Evolutionary conservation across 1,284 basidiomycete genomes (phyloP), one percentile per base, ranked within the genome.

Genomic region (Sporisorium graminicola): DNA sequence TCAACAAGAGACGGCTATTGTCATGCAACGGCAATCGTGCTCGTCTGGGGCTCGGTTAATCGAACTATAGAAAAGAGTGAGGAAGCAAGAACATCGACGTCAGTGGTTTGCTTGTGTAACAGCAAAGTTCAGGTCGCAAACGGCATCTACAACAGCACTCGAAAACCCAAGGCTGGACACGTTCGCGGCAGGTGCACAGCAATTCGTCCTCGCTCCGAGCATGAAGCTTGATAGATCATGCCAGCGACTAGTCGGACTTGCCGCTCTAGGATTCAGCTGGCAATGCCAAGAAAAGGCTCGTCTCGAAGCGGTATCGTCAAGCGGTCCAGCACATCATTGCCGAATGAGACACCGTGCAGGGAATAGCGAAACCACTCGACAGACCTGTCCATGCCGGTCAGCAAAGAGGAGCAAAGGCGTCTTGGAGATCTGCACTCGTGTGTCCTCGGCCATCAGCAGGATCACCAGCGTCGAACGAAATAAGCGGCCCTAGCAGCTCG

Each of bases 1-100:
- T 20, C 18, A 51, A 31, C n/a, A 8, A 26, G 54, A 26, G 46
- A 58, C 56, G 55, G 64, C 64, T 59, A 52, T 65, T 57, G 57
- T 59, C 51, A 43, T 47, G 56, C 62, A 65, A 51, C 37, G 18
- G 20, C 42, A 42, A 26, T 35, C 9, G 26, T 29, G 42, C 12
- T 52, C 9, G n/a, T 54, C 24, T 5, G 16, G 14, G 24, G 12
- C 24, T 27, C 52, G 37, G 33, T 13, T 22, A 33, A 8, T 14
- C 10, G 12, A 33, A 2, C 35, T 14, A 37, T 26, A 18, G 10
- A 16, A 22, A 24, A 42, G 10, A 42, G 27, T 3, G 18, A 20
- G 10, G 20, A 26, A 40, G 22, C 10, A 24, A 29, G 26, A 42
- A 2, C 40, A 31, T 26, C 20, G 37, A 55, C 27, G 53, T 55